A percentile compares a stretch with the other conserved stretches of the same genome.
Conservation (phyloP, 148 eudicot genomes). For the Rhododendron ovatum region DNA sequence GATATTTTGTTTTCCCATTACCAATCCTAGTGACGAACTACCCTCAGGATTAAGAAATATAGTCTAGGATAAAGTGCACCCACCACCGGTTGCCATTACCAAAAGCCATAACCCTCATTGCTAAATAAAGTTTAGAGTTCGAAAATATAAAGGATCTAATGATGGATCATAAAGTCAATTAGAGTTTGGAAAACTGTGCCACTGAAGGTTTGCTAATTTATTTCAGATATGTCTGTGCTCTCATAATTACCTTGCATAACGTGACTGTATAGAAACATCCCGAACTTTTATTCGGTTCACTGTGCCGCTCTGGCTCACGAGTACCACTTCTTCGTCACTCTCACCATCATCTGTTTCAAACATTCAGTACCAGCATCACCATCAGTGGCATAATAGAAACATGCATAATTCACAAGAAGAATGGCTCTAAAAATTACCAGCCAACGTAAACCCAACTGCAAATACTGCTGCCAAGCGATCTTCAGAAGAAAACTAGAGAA, state of each 20-base stretch:
- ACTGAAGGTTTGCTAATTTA: not conserved
- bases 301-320: conserved; percentile 95
- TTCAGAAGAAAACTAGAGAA: conserved; percentile 70
- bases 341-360: conserved; percentile 77
- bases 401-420: not conserved
- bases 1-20: not conserved
- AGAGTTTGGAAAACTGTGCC: not conserved
- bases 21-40: not conserved
- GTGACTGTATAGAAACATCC: conserved; percentile 89
- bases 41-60: not conserved
- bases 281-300: conserved; percentile 88
- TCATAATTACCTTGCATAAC: conserved; percentile 65
- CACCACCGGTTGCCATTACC: no score
- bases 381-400: not conserved
- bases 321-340: conserved; percentile 92
- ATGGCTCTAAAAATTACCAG: conserved; percentile 44
- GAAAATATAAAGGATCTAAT: not conserved
- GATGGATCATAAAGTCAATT: not conserved
- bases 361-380: conserved; percentile 4
- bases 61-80: not conserved
- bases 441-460: conserved; percentile 76
- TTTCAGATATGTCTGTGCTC: not conserved
- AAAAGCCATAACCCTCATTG: not conserved
- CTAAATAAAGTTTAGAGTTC: not conserved
- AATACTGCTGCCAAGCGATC: conserved; percentile 90